Evolutionary conservation across 306 rosid species (phyloP).

Genomic region (Canavalia gladiata): DNA sequence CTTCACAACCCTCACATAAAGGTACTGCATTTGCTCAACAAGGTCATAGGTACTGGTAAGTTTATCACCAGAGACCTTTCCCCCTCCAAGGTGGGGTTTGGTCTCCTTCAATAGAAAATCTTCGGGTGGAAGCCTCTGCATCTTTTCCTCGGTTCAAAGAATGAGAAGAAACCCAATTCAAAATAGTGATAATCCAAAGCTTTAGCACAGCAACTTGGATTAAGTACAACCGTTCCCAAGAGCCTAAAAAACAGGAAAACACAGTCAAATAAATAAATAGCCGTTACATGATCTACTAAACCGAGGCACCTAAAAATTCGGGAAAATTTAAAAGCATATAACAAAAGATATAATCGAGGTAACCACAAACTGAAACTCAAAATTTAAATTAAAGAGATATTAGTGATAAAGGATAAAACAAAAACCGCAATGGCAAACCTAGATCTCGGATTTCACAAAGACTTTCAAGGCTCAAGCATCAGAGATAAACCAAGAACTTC

Average conservation of each 20-base stretch:
- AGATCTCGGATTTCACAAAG: conserved; percentile 56
- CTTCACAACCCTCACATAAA: conserved; percentile 90
- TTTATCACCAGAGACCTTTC: conserved; percentile 85
- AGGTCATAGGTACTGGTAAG: conserved; percentile 93
- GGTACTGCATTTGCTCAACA: conserved; percentile 99
- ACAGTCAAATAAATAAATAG: conserved; percentile 48
- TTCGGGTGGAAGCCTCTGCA: conserved; percentile 94
- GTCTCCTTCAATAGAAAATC: conserved; percentile 95
- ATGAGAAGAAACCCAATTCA: conserved; percentile 30
- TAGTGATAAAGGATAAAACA: background rate
- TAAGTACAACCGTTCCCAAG: conserved; percentile 50
- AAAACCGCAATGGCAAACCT: conserved; percentile 42
- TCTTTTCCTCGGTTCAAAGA: conserved; percentile 55
- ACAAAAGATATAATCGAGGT: conserved; percentile 21
- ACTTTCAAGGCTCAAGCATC: conserved; percentile 34
- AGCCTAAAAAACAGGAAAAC: conserved; percentile 67
- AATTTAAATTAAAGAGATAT: background rate
- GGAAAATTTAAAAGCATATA: conserved; percentile 47
- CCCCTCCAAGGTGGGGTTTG: conserved; percentile 94
- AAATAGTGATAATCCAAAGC: conserved; percentile 30
- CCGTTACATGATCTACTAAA: conserved; percentile 57
- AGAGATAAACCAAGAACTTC: conserved; percentile 41
- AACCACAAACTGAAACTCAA: conserved; percentile 40
- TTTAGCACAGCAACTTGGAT: conserved; percentile 30
- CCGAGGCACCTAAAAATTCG: conserved; percentile 53